A percentile compares a stretch with the other conserved stretches of the same genome.
phyloP scores from a whole-genome alignment of 371 early-diverging fungal genomes.

The Apophysomyces ossiformis region DNA sequence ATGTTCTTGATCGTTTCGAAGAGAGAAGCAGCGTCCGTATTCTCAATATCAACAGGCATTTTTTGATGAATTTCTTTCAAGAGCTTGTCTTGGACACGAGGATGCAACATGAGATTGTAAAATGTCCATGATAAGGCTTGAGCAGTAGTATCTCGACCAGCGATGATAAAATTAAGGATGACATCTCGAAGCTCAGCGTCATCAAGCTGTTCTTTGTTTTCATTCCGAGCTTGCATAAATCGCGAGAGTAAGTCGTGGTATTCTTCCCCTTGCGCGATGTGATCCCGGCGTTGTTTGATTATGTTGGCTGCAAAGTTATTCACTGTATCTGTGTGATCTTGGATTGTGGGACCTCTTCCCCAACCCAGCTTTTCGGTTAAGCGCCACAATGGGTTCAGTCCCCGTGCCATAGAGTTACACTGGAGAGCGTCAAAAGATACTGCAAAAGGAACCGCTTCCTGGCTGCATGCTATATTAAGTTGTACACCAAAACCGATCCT shows the following conservation, averaged over 20 bases:
- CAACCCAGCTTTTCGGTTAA: slow-evolving; percentile 1
- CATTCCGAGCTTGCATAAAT: slow-evolving; percentile 43
- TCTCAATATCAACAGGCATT: slow-evolving; percentile 31
- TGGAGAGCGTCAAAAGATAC: not conserved
- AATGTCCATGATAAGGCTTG: slow-evolving; percentile 73
- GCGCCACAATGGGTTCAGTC: not conserved
- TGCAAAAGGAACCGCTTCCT: not conserved
- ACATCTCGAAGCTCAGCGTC: slow-evolving; percentile 55
- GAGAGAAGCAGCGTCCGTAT: slow-evolving; percentile 36
- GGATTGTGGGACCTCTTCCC: slow-evolving; percentile 16
- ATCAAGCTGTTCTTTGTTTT: slow-evolving; percentile 37
- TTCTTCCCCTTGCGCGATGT: slow-evolving; percentile 25
- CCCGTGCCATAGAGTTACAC: not conserved
- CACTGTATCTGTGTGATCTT: slow-evolving; percentile 36
- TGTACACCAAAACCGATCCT: not conserved
- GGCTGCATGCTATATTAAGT: not conserved
- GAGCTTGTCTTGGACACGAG: slow-evolving; percentile 48
- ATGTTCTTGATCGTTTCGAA: slow-evolving; percentile 54
- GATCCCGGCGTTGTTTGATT: slow-evolving; percentile 41
- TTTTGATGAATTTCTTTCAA: slow-evolving; percentile 47
- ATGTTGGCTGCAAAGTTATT: slow-evolving; percentile 51
- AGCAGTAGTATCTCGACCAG: slow-evolving; percentile 77
- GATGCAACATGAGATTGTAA: slow-evolving; percentile 50
- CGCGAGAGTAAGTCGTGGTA: slow-evolving; percentile 41
- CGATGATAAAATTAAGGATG: slow-evolving; percentile 57